Evolutionary conservation across 2,329 filamentous ascomycete species (phyloP), one percentile per base, ranked within the genome.

Genomic region (Aspergillus latus): DNA sequence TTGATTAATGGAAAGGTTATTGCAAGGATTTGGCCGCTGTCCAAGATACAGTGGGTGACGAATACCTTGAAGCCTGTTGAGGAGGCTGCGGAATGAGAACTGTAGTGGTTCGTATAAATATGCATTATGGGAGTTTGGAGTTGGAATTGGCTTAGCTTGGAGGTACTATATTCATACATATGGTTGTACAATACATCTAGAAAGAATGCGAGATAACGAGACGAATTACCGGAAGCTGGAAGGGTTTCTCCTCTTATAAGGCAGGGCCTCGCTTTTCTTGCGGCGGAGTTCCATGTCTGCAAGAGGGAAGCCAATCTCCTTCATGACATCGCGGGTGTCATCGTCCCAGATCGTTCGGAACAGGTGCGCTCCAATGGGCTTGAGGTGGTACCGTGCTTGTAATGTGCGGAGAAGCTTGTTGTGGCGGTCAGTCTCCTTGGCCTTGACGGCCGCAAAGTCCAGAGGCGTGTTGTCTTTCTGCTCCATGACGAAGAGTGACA

Each of bases 291-390:
- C 90, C 61, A 97, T 72, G 68, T 95, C 88, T 57, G 86, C 86
- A 47, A 91, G 91, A 29, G 85, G 82, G 60, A 95, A 80, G 58
- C 84, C 85, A 64, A 89, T 84, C 66, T 89, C 84, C 69, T 85
- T 80, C 93, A 99, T 97, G 61, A 99, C 90, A 49, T 80, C 86
- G 15, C 84, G 86, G 52, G 90, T 99, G 66, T 84, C 85, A 58
- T 94, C 89, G 73, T 99, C 94, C 90, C 92, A 97, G 62, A 88
- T 78, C 59, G 86, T 88, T 63, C 94, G 86, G 86, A 97, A 99
- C 66, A 99, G 78, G 70, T 86, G 90, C 66, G 91, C 89, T 43
- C 92, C 92, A 57, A 97, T 85, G 6, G 92, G 84, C 57, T 79
- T 82, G 59, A 94, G 78, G 56, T 78, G 75, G 71, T 90, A 84